These are phyloP conservation scores for Ilyonectria robusta DNA, from an alignment of 2,329 filamentous ascomycete species.

Conservation along the genomic window DNA sequence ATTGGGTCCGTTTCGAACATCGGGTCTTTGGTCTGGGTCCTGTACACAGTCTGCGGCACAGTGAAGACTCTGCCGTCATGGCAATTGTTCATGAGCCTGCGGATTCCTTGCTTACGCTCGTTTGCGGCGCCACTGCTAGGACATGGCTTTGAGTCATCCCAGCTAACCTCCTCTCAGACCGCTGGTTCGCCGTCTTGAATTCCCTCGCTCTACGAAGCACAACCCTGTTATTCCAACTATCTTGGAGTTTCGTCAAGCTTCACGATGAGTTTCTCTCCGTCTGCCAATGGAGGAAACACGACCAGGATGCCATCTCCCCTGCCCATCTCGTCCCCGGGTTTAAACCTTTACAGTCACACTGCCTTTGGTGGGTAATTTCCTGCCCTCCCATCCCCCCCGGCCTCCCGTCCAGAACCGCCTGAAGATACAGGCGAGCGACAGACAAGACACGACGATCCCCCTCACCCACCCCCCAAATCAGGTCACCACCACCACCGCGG, in stretches of 20 bases:
- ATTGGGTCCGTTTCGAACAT: slow-evolving; percentile 26
- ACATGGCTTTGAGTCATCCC: slow-evolving; percentile 1
- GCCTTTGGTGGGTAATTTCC: slow-evolving; percentile 26
- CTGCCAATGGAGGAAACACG: not conserved
- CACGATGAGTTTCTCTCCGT: not conserved
- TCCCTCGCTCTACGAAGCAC: not conserved
- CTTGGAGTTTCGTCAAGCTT: not conserved
- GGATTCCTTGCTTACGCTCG: slow-evolving; percentile 16
- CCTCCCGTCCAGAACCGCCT: slow-evolving; percentile 6
- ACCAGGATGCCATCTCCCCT: slow-evolving; percentile 17
- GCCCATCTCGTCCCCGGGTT: slow-evolving; percentile 16
- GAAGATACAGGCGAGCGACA: slow-evolving; percentile 14
- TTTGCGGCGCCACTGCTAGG: slow-evolving; percentile 19
- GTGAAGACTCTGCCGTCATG: slow-evolving; percentile 24
- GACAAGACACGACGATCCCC: slow-evolving; percentile 22
- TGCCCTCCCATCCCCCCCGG: not conserved
- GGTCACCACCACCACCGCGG: slow-evolving; percentile 14
- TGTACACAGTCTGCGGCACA: slow-evolving; percentile 28
- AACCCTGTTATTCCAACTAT: not conserved
- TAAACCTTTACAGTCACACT: slow-evolving; percentile 4
- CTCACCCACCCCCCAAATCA: slow-evolving; percentile 8
- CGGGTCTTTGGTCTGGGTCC: slow-evolving; percentile 8
- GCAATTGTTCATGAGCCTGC: slow-evolving; percentile 15
- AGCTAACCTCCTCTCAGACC: slow-evolving; percentile 8
- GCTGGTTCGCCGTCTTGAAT: slow-evolving; percentile 13